Evolutionary conservation across 176 grass and related monocot genomes (phyloP).

Genomic region (Tillandsia leiboldiana): DNA sequence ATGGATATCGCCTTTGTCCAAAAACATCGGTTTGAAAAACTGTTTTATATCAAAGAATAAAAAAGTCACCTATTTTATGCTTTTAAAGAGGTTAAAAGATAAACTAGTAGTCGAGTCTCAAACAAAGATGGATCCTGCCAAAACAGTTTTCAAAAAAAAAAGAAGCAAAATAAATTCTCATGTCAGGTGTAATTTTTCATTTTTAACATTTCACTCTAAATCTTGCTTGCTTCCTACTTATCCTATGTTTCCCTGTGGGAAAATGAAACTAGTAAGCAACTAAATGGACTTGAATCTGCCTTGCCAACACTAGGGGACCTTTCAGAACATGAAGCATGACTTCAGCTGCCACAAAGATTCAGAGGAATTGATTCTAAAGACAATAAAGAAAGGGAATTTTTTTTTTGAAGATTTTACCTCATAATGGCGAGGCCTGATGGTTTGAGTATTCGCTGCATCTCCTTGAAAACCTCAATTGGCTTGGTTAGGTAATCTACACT

Average conservation of each 20-base stretch:
- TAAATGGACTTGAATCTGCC: no score
- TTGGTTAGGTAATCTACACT: conserved; percentile 93
- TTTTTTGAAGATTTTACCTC: conserved; percentile 39
- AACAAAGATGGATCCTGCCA: no score
- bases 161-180: no score
- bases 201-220: no score
- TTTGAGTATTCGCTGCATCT: conserved; percentile 86
- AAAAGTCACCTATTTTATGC: background rate
- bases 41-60: conserved; percentile 16
- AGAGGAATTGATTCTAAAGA: background rate
- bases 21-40: conserved; percentile 93
- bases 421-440: conserved; percentile 81
- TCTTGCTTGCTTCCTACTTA: no score
- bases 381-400: background rate
- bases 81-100: background rate
- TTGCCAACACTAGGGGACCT: no score
- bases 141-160: no score
- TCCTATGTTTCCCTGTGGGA: no score
- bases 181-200: no score
- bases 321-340: no score
- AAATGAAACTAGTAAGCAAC: no score
- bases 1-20: conserved; percentile 98
- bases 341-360: background rate
- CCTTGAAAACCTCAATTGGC: conserved; percentile 89
- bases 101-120: no score